These are phyloP conservation scores for Circinella umbellata DNA, from an alignment of 371 early-diverging fungal species.

Conservation along the genomic window DNA sequence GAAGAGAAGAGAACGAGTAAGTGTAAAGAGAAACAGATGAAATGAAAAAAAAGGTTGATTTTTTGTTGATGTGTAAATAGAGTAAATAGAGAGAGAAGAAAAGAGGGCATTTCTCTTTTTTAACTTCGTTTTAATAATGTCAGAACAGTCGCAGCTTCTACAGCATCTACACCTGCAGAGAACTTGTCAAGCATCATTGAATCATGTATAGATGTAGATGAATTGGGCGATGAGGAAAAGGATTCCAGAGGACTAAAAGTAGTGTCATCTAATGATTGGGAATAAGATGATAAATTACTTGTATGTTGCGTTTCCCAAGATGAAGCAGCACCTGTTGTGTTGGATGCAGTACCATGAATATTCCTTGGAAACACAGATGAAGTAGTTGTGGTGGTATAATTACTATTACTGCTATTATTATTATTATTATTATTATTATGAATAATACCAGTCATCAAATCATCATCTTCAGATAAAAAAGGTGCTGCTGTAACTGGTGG, in stretches of 20 bases:
- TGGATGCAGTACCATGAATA: background rate
- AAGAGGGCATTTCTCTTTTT: background rate
- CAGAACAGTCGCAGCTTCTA: constrained; percentile 46
- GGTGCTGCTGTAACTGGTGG: background rate
- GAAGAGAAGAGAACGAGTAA: background rate
- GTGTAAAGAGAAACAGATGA: no score
- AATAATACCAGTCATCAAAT: constrained; percentile 9
- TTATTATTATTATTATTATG: background rate
- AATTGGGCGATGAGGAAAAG: constrained; percentile 13
- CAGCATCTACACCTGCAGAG: constrained; percentile 40
- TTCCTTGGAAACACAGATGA: constrained; percentile 1
- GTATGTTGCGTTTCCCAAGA: constrained; percentile 1
- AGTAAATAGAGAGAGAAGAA: no score
- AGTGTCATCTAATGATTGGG: constrained; percentile 12
- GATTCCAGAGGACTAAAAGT: constrained; percentile 13
- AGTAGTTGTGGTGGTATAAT: background rate
- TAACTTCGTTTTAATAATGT: constrained; percentile 45
- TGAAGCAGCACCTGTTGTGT: background rate
- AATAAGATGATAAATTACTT: constrained; percentile 15
- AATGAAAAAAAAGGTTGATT: no score
- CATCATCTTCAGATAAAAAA: constrained; percentile 15
- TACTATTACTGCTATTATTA: no score
- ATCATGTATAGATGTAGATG: constrained; percentile 13
- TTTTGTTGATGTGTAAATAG: no score
- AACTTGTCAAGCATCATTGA: constrained; percentile 7